Evolutionary conservation across 1,284 basidiomycete species (phyloP).

Genomic region (Leccinum huronense): DNA sequence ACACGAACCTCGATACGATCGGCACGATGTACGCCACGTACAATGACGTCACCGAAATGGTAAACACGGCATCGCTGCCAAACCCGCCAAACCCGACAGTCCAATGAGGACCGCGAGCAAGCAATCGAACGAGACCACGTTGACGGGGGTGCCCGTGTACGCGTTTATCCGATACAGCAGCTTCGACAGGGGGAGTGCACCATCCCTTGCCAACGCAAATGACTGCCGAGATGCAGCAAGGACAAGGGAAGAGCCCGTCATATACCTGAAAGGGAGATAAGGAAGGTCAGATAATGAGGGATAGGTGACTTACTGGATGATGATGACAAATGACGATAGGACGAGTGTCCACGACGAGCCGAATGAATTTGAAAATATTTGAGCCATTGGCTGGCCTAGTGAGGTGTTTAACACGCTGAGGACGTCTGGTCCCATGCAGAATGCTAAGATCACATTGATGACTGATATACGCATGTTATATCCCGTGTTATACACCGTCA

Average conservation of each 20-base stretch:
- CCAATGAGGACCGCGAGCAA: conserved; percentile 28
- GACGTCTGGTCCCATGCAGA: neutral
- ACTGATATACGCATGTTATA: neutral
- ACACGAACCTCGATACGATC: conserved; percentile 28
- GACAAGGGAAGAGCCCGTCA: neutral
- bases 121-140: conserved; percentile 33
- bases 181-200: neutral
- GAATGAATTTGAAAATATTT: neutral
- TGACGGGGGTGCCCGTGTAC: conserved; percentile 34
- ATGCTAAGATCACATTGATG: neutral
- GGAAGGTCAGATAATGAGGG: neutral
- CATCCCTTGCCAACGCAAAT: neutral
- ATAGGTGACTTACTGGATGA: neutral
- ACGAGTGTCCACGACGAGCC: neutral
- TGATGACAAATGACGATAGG: neutral
- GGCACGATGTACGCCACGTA: conserved; percentile 29
- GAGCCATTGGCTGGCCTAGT: neutral
- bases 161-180: conserved; percentile 18
- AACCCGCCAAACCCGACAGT: conserved; percentile 29
- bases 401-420: neutral
- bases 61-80: conserved; percentile 35
- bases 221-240: neutral
- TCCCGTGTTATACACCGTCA: neutral
- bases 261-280: neutral
- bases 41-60: conserved; percentile 20